A percentile compares a stretch with the other conserved stretches of the same genome.
These are phyloP conservation scores for rapeseed (Brassica napus) DNA, from an alignment of 345 rosid genomes.

Conservation along the genomic window DNA sequence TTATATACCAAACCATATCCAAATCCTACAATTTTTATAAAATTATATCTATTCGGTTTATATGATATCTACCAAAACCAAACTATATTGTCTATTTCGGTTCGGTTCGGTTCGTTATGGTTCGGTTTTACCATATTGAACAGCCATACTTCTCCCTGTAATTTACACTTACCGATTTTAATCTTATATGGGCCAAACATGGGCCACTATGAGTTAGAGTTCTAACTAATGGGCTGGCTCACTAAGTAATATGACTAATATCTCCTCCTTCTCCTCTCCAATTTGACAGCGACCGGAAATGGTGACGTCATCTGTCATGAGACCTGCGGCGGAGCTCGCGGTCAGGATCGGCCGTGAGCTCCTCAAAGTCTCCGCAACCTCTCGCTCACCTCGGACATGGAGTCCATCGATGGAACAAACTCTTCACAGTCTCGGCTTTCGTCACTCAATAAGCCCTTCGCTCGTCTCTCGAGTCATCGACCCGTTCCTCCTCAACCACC, in stretches of 20 bases:
- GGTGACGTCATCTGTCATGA: slow-evolving; percentile 37
- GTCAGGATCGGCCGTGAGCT: slow-evolving; percentile 65
- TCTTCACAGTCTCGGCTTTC: slow-evolving; percentile 60
- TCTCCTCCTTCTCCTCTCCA: background rate
- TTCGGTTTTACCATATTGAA: no score
- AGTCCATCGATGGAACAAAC: slow-evolving; percentile 59
- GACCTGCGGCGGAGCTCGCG: slow-evolving; percentile 53
- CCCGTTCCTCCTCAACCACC: slow-evolving; percentile 63
- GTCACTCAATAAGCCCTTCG: slow-evolving; percentile 53
- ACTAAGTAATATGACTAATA: background rate
- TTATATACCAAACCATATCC: no score
- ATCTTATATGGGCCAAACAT: slow-evolving; percentile 18
- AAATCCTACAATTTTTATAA: no score
- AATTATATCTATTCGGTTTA: no score
- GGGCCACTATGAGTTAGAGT: slow-evolving; percentile 16
- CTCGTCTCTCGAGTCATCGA: slow-evolving; percentile 81
- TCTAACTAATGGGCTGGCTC: slow-evolving; percentile 7
- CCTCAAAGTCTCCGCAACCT: slow-evolving; percentile 48
- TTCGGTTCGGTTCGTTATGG: no score
- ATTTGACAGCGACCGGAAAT: background rate
- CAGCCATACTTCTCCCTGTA: background rate
- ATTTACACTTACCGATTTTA: background rate
- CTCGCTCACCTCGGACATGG: slow-evolving; percentile 58
- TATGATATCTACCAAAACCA: no score
- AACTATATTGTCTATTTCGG: no score